A percentile compares a stretch with the other conserved stretches of the same genome.
phyloP scores from a whole-genome alignment of 768 basidiomycete genomes.

The Phanerodontia chrysosporium region DNA sequence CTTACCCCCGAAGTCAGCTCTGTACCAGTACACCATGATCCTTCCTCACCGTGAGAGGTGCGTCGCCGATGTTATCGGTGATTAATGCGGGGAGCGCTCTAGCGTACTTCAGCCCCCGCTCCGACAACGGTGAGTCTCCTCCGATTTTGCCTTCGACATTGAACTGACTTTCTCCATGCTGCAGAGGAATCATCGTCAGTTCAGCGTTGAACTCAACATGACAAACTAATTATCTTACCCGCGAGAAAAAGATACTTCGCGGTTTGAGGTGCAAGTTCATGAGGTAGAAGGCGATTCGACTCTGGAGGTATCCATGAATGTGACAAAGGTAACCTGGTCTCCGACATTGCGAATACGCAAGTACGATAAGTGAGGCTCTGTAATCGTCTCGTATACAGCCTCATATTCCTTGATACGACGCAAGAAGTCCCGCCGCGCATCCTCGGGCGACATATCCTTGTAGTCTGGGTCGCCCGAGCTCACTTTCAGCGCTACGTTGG shows the following conservation, averaged over 20 bases:
- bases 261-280: slow-evolving; percentile 99
- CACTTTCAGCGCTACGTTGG: slow-evolving; percentile 95
- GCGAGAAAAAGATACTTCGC: slow-evolving; percentile 91
- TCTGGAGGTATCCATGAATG: slow-evolving; percentile 93
- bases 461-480: slow-evolving; percentile 98
- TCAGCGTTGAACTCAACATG: neutral
- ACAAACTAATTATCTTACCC: slow-evolving; percentile 48
- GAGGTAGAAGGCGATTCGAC: slow-evolving; percentile 95
- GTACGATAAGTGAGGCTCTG: slow-evolving; percentile 86
- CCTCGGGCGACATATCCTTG: slow-evolving; percentile 78
- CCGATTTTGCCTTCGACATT: slow-evolving; percentile 97
- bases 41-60: slow-evolving; percentile 68
- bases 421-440: slow-evolving; percentile 86
- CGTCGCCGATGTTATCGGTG: slow-evolving; percentile 86
- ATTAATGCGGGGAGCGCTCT: slow-evolving; percentile 82
- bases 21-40: neutral
- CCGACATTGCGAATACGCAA: slow-evolving; percentile 93
- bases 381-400: slow-evolving; percentile 91
- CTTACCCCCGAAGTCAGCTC: slow-evolving; percentile 32
- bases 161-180: slow-evolving; percentile 98
- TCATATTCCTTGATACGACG: slow-evolving; percentile 92
- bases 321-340: slow-evolving; percentile 79
- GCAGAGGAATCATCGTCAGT: slow-evolving; percentile 6
- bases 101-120: slow-evolving; percentile 82
- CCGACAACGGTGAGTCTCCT: slow-evolving; percentile 89